Evolutionary conservation across 2,329 filamentous ascomycete species (phyloP).

Genomic region (Venturia effusa): DNA sequence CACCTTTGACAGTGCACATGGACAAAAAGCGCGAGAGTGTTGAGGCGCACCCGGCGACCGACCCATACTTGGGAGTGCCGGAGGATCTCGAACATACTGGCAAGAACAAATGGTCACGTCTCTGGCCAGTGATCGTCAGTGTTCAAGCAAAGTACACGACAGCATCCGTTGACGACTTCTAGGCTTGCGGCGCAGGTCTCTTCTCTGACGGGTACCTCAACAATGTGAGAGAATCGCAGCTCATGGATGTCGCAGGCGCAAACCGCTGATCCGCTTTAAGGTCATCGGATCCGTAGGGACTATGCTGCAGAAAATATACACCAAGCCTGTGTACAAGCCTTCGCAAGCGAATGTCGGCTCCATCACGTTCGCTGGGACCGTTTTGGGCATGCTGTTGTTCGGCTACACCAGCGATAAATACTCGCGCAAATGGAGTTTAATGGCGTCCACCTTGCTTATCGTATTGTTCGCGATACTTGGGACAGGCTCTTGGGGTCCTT

Average conservation of each 20-base stretch:
- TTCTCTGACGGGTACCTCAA: conserved; percentile 92
- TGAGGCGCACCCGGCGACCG: neutral
- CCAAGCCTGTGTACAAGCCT: conserved; percentile 55
- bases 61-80: neutral
- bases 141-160: neutral
- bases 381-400: conserved; percentile 70
- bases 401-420: conserved; percentile 74
- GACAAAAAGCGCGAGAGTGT: neutral
- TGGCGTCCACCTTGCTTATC: conserved; percentile 71
- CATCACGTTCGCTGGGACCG: conserved; percentile 79
- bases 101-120: conserved; percentile 10
- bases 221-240: conserved; percentile 43
- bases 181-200: conserved; percentile 57
- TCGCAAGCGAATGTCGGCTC: conserved; percentile 67
- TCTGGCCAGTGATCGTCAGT: conserved; percentile 10
- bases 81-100: conserved; percentile 1
- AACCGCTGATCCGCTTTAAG: neutral
- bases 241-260: neutral
- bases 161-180: neutral
- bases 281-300: conserved; percentile 84
- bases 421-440: conserved; percentile 71
- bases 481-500: conserved; percentile 65
- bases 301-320: conserved; percentile 59
- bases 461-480: conserved; percentile 74
- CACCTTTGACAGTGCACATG: neutral